These are phyloP conservation scores for Mucor ambiguus DNA, from an alignment of 371 early-diverging fungal species.

Conservation along the genomic window DNA sequence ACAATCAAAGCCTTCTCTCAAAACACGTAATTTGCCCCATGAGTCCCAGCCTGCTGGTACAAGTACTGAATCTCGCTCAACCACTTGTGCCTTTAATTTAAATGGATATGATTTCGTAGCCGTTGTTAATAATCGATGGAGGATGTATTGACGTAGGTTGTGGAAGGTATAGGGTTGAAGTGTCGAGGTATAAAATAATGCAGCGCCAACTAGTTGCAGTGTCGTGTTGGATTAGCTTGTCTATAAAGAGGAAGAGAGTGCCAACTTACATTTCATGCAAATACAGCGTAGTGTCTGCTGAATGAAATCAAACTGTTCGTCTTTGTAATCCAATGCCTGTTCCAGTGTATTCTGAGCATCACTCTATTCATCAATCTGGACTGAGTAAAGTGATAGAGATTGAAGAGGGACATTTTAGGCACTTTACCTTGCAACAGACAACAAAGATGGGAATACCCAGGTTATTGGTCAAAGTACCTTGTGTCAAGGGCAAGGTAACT, in stretches of 20 bases:
- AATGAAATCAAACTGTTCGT: conserved; percentile 94
- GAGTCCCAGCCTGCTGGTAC: conserved; percentile 96
- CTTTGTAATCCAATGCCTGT: conserved; percentile 84
- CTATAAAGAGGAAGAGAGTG: neutral
- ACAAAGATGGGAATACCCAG: conserved; percentile 88
- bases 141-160: conserved; percentile 80
- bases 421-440: conserved; percentile 85
- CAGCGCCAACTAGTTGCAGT: conserved; percentile 78
- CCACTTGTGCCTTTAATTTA: conserved; percentile 71
- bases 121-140: conserved; percentile 73
- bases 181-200: conserved; percentile 90
- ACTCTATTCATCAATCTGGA: conserved; percentile 52
- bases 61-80: conserved; percentile 86
- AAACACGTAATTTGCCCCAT: conserved; percentile 79
- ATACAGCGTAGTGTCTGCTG: conserved; percentile 91
- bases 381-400: neutral
- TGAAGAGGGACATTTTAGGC: neutral
- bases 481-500: conserved; percentile 77
- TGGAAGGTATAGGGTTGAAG: conserved; percentile 78
- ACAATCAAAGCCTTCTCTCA: conserved; percentile 78
- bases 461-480: conserved; percentile 82
- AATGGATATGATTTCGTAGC: conserved; percentile 54
- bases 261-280: conserved; percentile 82
- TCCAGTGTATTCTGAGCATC: conserved; percentile 80
- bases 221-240: neutral